A percentile compares a stretch with the other conserved stretches of the same genome.
Conservation (phyloP, 2,329 filamentous ascomycete species). For the Trichoderma koningii region DNA sequence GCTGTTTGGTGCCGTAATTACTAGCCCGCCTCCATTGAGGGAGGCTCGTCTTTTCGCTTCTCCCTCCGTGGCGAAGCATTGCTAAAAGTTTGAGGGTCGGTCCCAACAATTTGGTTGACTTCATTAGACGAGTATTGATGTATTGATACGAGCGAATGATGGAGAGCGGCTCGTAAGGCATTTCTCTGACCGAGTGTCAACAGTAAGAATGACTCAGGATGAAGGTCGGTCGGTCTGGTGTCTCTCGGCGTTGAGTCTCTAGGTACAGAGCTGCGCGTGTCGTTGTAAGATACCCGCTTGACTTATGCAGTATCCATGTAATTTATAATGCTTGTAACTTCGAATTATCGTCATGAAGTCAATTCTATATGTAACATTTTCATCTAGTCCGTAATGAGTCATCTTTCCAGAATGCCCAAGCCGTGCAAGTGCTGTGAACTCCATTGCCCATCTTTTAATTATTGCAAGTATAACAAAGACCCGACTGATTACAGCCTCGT, state of each 20-base stretch:
- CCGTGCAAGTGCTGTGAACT: too few relatives aligned
- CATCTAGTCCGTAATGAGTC: too few relatives aligned
- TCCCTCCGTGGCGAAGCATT: too few relatives aligned
- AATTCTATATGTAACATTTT: too few relatives aligned
- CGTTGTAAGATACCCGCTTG: slow-evolving; percentile 36
- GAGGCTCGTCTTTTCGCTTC: neutral
- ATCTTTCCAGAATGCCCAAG: too few relatives aligned
- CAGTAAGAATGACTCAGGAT: neutral
- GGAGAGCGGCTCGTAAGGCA: neutral
- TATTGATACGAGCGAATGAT: neutral
- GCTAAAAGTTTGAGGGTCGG: neutral
- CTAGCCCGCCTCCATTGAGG: too few relatives aligned
- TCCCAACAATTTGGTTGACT: neutral
- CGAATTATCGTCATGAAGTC: neutral
- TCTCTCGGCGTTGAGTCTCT: slow-evolving; percentile 30
- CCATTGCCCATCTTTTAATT: too few relatives aligned
- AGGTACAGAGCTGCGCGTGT: slow-evolving; percentile 27
- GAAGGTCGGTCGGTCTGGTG: slow-evolving; percentile 25
- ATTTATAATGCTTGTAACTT: neutral
- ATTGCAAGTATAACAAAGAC: too few relatives aligned
- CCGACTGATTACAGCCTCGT: too few relatives aligned
- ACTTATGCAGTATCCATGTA: slow-evolving; percentile 18
- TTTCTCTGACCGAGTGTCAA: neutral
- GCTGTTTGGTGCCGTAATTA: neutral
- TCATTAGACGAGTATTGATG: neutral